Conservation (phyloP, 805 yeast genomes). For the Yarrowia sp. region DNA sequence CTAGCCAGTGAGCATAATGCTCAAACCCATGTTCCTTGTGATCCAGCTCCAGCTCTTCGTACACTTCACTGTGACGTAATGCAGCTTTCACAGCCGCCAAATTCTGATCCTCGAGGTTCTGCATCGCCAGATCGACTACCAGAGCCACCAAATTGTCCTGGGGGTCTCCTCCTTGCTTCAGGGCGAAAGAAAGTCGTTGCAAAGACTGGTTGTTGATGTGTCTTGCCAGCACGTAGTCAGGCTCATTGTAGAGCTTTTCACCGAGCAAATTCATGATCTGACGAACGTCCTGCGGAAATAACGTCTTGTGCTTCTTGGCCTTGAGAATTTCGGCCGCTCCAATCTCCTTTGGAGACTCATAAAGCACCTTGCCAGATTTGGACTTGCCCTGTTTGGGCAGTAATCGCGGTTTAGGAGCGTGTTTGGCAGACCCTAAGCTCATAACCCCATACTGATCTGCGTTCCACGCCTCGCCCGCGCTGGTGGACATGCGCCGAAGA, state of each 20-base stretch:
- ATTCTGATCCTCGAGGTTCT: background rate
- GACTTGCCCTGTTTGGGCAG: no score
- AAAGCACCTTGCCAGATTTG: background rate
- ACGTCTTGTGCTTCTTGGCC: background rate
- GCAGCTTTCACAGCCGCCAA: background rate
- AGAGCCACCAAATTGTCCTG: slow-evolving; percentile 24
- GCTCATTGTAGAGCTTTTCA: background rate
- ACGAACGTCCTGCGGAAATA: background rate
- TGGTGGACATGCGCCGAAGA: slow-evolving; percentile 23
- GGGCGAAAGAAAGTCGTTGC: background rate
- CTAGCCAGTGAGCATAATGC: background rate
- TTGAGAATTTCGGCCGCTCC: background rate
- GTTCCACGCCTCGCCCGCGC: background rate
- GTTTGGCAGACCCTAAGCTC: background rate
- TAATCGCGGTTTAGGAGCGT: background rate
- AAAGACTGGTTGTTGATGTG: background rate
- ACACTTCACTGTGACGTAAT: slow-evolving; percentile 11
- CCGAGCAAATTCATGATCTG: slow-evolving; percentile 10
- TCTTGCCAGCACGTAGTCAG: background rate
- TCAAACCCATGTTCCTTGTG: background rate
- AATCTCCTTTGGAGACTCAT: background rate
- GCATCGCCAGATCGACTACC: slow-evolving; percentile 28
- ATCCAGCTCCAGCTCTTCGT: background rate
- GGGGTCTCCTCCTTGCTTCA: background rate
- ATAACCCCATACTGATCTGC: slow-evolving; percentile 2